phyloP scores from a whole-genome alignment of 139 green algal species.

The Coelastrella sp. region DNA sequence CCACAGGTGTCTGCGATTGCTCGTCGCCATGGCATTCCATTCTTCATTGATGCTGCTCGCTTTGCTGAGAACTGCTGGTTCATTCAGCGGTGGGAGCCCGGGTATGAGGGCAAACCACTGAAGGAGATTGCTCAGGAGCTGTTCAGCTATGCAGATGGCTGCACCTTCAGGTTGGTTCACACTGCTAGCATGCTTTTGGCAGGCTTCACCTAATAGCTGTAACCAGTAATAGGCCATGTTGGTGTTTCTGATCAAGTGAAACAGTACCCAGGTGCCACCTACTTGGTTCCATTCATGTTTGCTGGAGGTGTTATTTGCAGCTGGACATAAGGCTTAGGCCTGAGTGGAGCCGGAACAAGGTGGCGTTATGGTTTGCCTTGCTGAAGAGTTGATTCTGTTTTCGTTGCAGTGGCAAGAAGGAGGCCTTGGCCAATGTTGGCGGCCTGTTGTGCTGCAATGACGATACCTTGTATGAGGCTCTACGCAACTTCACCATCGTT shows the following conservation, averaged over 20 bases:
- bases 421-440: slow-evolving; percentile 47
- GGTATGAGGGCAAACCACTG: slow-evolving; percentile 24
- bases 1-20: slow-evolving; percentile 30
- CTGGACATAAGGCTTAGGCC: too few species aligned
- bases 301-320: too few species aligned
- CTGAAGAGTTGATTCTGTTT: neutral
- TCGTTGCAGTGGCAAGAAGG: slow-evolving; percentile 46
- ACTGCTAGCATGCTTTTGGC: too few species aligned
- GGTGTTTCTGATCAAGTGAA: too few species aligned
- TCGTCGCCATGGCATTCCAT: slow-evolving; percentile 16
- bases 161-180: slow-evolving; percentile 43
- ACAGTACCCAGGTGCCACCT: too few species aligned
- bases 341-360: too few species aligned
- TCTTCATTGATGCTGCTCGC: slow-evolving; percentile 50
- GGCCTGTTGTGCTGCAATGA: slow-evolving; percentile 52
- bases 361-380: too few species aligned
- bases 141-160: slow-evolving; percentile 46
- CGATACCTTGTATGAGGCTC: slow-evolving; percentile 33
- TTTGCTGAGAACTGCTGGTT: slow-evolving; percentile 54
- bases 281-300: too few species aligned
- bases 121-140: slow-evolving; percentile 36
- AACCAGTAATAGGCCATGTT: neutral
- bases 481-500: slow-evolving; percentile 52
- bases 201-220: too few species aligned
- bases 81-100: slow-evolving; percentile 51